Conservation (phyloP, 352 stramenopile species). For the Pythium vanterpoolii region DNA sequence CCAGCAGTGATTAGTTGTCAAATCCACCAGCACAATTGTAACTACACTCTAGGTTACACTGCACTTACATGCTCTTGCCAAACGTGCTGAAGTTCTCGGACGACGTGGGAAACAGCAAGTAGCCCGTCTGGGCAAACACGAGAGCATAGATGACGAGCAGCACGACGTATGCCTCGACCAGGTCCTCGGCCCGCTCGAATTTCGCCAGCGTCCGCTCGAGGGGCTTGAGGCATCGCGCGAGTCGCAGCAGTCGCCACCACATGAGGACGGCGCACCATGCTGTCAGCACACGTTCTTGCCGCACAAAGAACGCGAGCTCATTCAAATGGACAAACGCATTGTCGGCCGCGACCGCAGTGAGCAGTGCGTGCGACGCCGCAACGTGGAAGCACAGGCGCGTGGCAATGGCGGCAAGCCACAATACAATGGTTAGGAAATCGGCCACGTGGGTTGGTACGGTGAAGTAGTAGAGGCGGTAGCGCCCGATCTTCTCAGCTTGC, state of each 20-base stretch:
- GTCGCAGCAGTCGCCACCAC: constrained; percentile 55
- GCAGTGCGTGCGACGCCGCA: constrained; percentile 32
- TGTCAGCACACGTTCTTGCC: constrained; percentile 32
- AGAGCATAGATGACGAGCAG: constrained; percentile 45
- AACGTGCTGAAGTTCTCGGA: constrained; percentile 35
- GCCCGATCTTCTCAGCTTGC: constrained; percentile 46
- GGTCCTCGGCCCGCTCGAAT: constrained; percentile 34
- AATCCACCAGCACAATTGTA: no score
- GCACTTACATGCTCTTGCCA: constrained; percentile 43
- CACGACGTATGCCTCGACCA: constrained; percentile 37
- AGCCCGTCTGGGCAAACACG: constrained; percentile 40
- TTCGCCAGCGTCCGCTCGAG: constrained; percentile 43
- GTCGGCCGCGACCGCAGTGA: constrained; percentile 32
- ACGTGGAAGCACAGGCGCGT: constrained; percentile 34
- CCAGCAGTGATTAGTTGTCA: no score
- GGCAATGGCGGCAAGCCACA: constrained; percentile 37
- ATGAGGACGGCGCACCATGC: constrained; percentile 46
- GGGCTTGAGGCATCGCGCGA: constrained; percentile 40
- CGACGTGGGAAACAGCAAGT: constrained; percentile 39
- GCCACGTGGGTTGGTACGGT: constrained; percentile 43
- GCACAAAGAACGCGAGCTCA: constrained; percentile 26
- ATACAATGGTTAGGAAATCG: constrained; percentile 46
- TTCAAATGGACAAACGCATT: constrained; percentile 36
- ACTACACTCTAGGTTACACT: no score
- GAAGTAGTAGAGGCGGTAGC: constrained; percentile 68